Evolutionary conservation across 805 yeast species (phyloP), one percentile per base, ranked within the genome.

Genomic region (Zygosaccharomyces bisporus): DNA sequence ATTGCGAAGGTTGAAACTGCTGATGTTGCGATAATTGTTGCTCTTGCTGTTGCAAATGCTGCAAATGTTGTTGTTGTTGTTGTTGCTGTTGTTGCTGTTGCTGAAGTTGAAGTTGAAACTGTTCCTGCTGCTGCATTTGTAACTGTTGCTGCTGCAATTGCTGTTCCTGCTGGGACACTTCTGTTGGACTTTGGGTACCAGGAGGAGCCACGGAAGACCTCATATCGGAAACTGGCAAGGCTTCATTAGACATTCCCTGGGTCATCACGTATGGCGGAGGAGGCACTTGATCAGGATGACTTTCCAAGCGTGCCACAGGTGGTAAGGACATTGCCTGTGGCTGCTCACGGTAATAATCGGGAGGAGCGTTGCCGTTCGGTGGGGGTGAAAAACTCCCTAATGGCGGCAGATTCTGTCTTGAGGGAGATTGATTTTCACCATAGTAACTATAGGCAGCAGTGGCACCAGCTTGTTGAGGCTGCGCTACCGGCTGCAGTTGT

Each of bases 321-420:
- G 65, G 64, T 35, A 61, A 45, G 6, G 55, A 55, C 29, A 60
- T 43, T 3, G 46, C 32, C 23, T 44, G 47, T 20, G 49, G 55
- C 27, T 44, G 55, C n/a, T 53, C 53, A 13, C 51, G 52, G 17
- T 52, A 55, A 41, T 45, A 47, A 16, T 45, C 44, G 31, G 44
- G 57, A 9, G 44, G 39, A 17, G 52, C 52, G 24, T 56, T 48
- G 29, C 67, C 68, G 34, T 59, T 67, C 5, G 67, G 53, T 16
- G 68, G 67, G 3, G 69, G 67, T 4, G 68, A 62, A 43, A 65
- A 65, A 39, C 64, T 64, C n/a, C 69, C 69, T 24, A 65, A 48
- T 16, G 68, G 68, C 19, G 69, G 69, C 41, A 65, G 44, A 42
- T 63, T 65, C 40, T 60, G 63, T 20, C 55, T 58, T 10, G 44